Conservation (phyloP, 2,329 filamentous ascomycete genomes). For the Cladosporium sp. region DNA sequence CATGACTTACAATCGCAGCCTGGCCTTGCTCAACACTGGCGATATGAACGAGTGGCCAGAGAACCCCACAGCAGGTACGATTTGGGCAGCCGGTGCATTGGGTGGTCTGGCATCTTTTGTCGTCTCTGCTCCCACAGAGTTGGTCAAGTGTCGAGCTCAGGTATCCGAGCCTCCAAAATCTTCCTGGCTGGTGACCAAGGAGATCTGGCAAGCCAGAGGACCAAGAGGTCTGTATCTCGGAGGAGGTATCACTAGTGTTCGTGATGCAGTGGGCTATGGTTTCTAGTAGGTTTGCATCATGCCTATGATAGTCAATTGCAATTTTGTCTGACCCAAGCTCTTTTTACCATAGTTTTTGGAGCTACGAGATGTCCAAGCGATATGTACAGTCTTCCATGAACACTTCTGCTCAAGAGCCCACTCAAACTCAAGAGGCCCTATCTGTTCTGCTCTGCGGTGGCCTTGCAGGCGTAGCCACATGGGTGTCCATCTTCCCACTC, state of each 20-base stretch:
- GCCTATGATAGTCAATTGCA: background rate
- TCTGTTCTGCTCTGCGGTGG: slow-evolving; percentile 73
- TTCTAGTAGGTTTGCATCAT: slow-evolving; percentile 66
- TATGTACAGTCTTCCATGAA: slow-evolving; percentile 44
- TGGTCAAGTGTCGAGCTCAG: slow-evolving; percentile 87
- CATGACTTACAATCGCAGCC: slow-evolving; percentile 84
- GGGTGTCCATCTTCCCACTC: slow-evolving; percentile 86
- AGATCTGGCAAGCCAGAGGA: slow-evolving; percentile 42
- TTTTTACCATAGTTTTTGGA: slow-evolving; percentile 66
- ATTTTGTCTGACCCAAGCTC: slow-evolving; percentile 1
- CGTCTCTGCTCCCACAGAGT: slow-evolving; percentile 83
- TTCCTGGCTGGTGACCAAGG: slow-evolving; percentile 32
- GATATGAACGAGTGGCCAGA: slow-evolving; percentile 19
- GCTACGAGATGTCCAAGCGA: slow-evolving; percentile 75
- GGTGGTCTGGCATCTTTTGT: slow-evolving; percentile 84
- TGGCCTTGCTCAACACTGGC: slow-evolving; percentile 57
- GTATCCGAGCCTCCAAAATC: slow-evolving; percentile 46
- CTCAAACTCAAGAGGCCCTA: slow-evolving; percentile 28
- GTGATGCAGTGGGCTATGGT: slow-evolving; percentile 90
- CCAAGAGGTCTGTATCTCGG: slow-evolving; percentile 76
- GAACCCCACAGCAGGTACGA: slow-evolving; percentile 27
- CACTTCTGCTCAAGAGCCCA: slow-evolving; percentile 50
- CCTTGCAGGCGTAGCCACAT: slow-evolving; percentile 81
- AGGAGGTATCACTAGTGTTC: slow-evolving; percentile 74
- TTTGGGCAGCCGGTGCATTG: slow-evolving; percentile 74